Conservation (phyloP, 2,329 filamentous ascomycete species). For the Exophiala phaeomuriformis region DNA sequence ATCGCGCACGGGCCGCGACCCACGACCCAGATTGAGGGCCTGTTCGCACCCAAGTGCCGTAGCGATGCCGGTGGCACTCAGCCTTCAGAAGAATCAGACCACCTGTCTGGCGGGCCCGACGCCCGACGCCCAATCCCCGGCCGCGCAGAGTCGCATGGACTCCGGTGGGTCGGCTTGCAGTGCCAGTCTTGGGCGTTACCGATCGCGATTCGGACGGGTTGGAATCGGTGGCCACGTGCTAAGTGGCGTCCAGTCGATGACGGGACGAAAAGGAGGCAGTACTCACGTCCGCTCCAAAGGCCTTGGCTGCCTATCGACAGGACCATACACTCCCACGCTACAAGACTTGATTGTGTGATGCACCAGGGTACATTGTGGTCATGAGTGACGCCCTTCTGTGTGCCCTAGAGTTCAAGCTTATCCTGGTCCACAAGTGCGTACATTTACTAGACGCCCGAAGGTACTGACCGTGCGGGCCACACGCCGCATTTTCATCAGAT, state of each 20-base stretch:
- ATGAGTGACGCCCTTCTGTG: too few species aligned
- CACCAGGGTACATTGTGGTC: too few species aligned
- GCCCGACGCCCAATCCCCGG: background rate
- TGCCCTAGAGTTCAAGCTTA: too few species aligned
- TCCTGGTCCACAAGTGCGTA: too few species aligned
- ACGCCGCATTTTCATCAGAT: too few species aligned
- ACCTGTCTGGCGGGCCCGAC: background rate
- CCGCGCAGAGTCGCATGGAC: background rate
- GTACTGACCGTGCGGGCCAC: too few species aligned
- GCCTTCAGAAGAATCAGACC: background rate
- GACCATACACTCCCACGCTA: too few species aligned
- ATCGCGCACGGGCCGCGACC: conserved; percentile 1
- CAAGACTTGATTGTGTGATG: too few species aligned
- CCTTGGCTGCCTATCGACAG: too few species aligned
- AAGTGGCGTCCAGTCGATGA: conserved; percentile 11
- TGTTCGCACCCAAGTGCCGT: background rate
- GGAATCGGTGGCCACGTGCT: conserved; percentile 17
- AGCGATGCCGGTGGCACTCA: background rate
- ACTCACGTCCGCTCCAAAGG: too few species aligned
- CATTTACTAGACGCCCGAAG: too few species aligned
- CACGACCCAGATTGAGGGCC: conserved; percentile 9
- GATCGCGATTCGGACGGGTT: conserved; percentile 10
- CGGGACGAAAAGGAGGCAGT: background rate
- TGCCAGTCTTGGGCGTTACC: background rate
- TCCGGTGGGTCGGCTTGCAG: background rate